Evolutionary conservation across 345 rosid genomes (phyloP).

Genomic region (Camelina neglecta): DNA sequence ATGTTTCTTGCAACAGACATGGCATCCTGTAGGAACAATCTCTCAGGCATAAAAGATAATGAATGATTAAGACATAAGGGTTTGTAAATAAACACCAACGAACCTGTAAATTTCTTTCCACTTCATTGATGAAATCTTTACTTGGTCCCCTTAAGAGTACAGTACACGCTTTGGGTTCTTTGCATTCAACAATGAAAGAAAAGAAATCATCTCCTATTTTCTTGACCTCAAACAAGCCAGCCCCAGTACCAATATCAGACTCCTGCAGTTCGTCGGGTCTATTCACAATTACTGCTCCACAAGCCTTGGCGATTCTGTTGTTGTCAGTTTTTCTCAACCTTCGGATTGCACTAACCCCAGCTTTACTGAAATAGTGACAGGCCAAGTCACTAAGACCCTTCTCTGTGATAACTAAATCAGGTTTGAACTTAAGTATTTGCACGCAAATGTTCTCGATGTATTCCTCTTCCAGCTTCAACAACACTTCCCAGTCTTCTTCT

Average conservation of each 20-base stretch:
- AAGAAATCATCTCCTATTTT: constrained; percentile 97
- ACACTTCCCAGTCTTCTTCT: constrained; percentile 92
- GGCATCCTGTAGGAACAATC: constrained; percentile 69
- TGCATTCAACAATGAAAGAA: constrained; percentile 84
- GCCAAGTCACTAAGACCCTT: constrained; percentile 98
- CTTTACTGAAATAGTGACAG: constrained; percentile 90
- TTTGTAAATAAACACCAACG: neutral
- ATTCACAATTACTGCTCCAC: constrained; percentile 94
- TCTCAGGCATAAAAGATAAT: neutral
- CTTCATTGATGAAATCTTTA: constrained; percentile 97
- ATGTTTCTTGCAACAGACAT: constrained; percentile 98
- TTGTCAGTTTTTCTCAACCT: constrained; percentile 92
- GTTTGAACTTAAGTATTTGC: constrained; percentile 89
- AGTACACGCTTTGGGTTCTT: constrained; percentile 96
- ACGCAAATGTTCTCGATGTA: constrained; percentile 80
- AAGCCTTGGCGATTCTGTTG: constrained; percentile 94
- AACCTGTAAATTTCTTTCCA: constrained; percentile 98
- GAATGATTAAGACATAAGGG: neutral
- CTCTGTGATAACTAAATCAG: constrained; percentile 90
- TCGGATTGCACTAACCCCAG: constrained; percentile 93
- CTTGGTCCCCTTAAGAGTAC: constrained; percentile 95
- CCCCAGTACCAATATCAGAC: constrained; percentile 96
- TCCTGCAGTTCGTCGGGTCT: constrained; percentile 95
- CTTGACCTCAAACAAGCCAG: constrained; percentile 94
- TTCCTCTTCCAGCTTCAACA: constrained; percentile 94